These are phyloP conservation scores for Neurospora sp. DNA, from an alignment of 495 filamentous ascomycete species.

Conservation along the genomic window DNA sequence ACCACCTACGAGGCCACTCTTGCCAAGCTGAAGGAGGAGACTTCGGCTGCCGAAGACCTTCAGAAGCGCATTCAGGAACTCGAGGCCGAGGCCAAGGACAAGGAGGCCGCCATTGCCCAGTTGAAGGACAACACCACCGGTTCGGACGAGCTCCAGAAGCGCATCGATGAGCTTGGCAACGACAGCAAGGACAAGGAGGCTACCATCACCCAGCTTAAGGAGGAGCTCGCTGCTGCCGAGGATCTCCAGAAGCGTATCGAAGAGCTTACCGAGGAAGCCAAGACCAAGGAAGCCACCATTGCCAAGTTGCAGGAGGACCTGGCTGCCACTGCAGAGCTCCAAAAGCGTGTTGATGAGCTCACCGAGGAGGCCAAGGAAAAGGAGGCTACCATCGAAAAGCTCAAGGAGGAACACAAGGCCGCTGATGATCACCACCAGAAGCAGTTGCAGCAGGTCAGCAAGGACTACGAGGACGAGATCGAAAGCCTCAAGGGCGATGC, in stretches of 20 bases:
- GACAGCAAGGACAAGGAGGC: slow-evolving; percentile 28
- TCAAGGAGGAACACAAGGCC: slow-evolving; percentile 36
- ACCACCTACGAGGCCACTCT: slow-evolving; percentile 32
- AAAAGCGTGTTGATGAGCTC: slow-evolving; percentile 31
- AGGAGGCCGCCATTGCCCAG: slow-evolving; percentile 26
- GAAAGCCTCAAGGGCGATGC: slow-evolving; percentile 46
- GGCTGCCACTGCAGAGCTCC: slow-evolving; percentile 28
- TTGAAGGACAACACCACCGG: slow-evolving; percentile 35
- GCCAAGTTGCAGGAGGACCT: slow-evolving; percentile 36
- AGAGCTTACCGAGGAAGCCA: slow-evolving; percentile 37
- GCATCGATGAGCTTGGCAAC: slow-evolving; percentile 25
- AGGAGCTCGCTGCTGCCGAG: slow-evolving; percentile 30
- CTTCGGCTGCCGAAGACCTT: slow-evolving; percentile 27
- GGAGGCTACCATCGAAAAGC: slow-evolving; percentile 12
- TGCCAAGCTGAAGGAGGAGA: slow-evolving; percentile 37
- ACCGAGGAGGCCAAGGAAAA: slow-evolving; percentile 29
- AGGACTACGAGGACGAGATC: slow-evolving; percentile 46
- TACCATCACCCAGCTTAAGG: slow-evolving; percentile 24
- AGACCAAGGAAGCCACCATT: slow-evolving; percentile 29
- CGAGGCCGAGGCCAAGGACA: slow-evolving; percentile 28
- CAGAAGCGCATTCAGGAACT: slow-evolving; percentile 30
- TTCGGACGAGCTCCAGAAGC: slow-evolving; percentile 20
- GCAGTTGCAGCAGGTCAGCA: slow-evolving; percentile 38
- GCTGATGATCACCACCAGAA: slow-evolving; percentile 37
- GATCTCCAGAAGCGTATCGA: slow-evolving; percentile 39